A percentile compares a stretch with the other conserved stretches of the same genome.
phyloP scores from a whole-genome alignment of 164 flowering plant species.

The Piper betle region DNA sequence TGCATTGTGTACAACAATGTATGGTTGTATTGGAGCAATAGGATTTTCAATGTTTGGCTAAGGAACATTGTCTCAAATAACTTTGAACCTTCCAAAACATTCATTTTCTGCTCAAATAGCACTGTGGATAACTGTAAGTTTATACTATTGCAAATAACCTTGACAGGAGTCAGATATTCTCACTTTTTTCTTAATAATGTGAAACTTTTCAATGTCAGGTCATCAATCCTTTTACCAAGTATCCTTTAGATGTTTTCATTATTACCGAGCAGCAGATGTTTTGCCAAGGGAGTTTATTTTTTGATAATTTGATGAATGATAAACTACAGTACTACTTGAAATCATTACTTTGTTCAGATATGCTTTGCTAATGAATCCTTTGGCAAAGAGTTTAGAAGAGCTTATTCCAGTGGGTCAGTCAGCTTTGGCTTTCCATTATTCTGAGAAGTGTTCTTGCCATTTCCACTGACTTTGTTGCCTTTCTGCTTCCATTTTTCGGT shows the following conservation, averaged over 20 bases:
- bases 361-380: slow-evolving; percentile 73
- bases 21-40: slow-evolving; percentile 65
- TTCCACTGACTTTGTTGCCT: slow-evolving; percentile 66
- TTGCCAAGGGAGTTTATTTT: too few relatives aligned
- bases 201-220: slow-evolving; percentile 36
- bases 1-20: slow-evolving; percentile 43
- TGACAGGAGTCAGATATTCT: too few relatives aligned
- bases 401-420: slow-evolving; percentile 40
- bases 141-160: not conserved
- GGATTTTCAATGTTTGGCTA: slow-evolving; percentile 87
- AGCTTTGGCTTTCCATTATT: slow-evolving; percentile 35
- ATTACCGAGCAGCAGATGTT: too few relatives aligned
- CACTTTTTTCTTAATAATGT: slow-evolving; percentile 2
- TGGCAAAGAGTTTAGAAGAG: slow-evolving; percentile 80
- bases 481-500: slow-evolving; percentile 81
- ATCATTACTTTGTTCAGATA: slow-evolving; percentile 48
- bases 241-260: too few relatives aligned
- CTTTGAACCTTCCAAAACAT: slow-evolving; percentile 65
- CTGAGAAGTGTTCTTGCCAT: slow-evolving; percentile 58
- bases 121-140: slow-evolving; percentile 81
- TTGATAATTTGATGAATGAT: too few relatives aligned
- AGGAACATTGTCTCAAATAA: slow-evolving; percentile 66
- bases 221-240: slow-evolving; percentile 83
- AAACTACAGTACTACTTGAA: too few relatives aligned
- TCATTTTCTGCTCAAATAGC: slow-evolving; percentile 57